Evolutionary conservation across 208 protist species (phyloP), one percentile per base, ranked within the genome.

Genomic region (Leishmania tarentolae): DNA sequence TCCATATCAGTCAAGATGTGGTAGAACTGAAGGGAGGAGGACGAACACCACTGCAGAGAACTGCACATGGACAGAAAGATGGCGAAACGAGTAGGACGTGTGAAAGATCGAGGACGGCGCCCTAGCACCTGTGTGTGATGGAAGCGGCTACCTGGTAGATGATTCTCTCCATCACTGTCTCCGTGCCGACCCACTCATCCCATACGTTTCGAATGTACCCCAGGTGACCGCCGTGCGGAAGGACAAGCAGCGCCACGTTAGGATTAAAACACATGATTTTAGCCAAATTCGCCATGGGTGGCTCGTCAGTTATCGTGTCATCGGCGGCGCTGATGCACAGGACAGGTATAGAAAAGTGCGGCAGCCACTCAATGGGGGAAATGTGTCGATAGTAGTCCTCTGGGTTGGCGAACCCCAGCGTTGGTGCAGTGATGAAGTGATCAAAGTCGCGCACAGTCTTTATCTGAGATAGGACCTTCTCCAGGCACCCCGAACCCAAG

Each of bases 331-430:
- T 87, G 68, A 94, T 74, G 85, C 91, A 96, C 52, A 96, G 86
- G 24, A 88, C 78, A 9, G 93, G 93, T 44, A 94, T 83, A 3
- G 78, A 84, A n/a, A 80, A 78, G 71, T 89, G 71, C 5, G 69
- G 75, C n/a, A 96, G 80, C 84, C 87, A 93, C 50, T 84, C 68
- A 56, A 92, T 71, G 9, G 85, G 80, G 46, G 85, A 89, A 56
- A 93, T 84, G 72, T 89, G 83, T 13, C 66, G 65, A 73, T 96
- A 94, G 86, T 94, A 96, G n/a, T 91, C 87, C 68, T 88, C 80
- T 35, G 87, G 86, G 21, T 73, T 84, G 0, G 79, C 81, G 61
- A 92, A 96, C 28, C 87, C 87, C 75, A 92, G 87, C 69, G 88
- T 83, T 1, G 93, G 93, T 3, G 88, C 90, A 24, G 79, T 93